Evolutionary conservation across 768 basidiomycete species (phyloP), one percentile per base, ranked within the genome.

Genomic region (Tricholoma saponaceum): DNA sequence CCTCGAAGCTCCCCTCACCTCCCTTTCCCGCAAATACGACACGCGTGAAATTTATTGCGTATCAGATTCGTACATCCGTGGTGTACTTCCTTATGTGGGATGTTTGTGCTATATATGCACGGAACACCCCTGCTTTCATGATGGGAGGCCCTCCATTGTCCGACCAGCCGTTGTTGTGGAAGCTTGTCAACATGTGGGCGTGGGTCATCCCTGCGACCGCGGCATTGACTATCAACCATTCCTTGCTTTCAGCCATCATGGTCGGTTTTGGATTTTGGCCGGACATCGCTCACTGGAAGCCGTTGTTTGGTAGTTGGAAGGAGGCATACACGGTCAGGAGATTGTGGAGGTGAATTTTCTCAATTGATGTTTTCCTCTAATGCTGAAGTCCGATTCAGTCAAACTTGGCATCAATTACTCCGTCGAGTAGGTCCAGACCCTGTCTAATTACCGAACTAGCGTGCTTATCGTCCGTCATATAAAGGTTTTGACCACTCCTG

Each of bases 271-370:
- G 59, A 8, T 5, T 66, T 8, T 67, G 52, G 52, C 14, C 64
- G 5, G 54, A 67, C n/a, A n/a, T 54, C 5, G 66, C 69, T 4
- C 52, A 59, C 33, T 54, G 65, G 12, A 74, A 71, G 68, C 71
- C 70, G 3, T 60, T 73, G 2, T 74, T 68, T 55, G 72, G 73
- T 8, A 47, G 20, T 22, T 66, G 60, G 60, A 54, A 41, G 6
- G 69, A 74, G 10, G 67, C 69, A 6, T 73, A 72, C 53, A 73
- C 70, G 2, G 51, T 75, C 13, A 60, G 72, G n/a, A 63, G 63
- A 4, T 63, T 72, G 49, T 74, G 73, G 73, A 69, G 73, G 73
- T 73, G 51, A 46, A 69, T 67, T 12, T n/a, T 37, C 30, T 32
- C 30, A 5, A 37, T 43, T 32, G 41, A 52, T 14, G 18, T 43